Evolutionary conservation across 805 yeast species (phyloP).

Genomic region (Starmerella asiatica): DNA sequence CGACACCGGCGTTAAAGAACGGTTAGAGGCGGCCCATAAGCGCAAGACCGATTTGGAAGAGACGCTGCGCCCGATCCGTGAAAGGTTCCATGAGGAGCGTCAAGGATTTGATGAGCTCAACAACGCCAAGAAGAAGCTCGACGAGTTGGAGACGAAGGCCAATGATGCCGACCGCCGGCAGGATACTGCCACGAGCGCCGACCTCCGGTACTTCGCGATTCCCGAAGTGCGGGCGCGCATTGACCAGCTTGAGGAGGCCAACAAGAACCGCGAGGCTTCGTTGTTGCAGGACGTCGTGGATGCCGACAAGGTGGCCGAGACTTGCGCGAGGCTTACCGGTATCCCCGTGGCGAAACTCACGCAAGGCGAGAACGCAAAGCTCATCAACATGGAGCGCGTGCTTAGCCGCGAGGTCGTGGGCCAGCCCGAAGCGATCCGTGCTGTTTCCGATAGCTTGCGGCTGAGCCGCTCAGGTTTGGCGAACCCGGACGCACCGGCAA

Average conservation of each 20-base stretch:
- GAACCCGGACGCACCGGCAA: conserved; percentile 92
- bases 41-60: conserved; percentile 75
- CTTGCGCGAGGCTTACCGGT: conserved; percentile 93
- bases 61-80: conserved; percentile 70
- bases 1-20: conserved; percentile 66
- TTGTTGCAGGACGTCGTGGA: conserved; percentile 85
- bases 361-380: conserved; percentile 86
- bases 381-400: conserved; percentile 87
- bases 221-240: conserved; percentile 79
- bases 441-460: conserved; percentile 90
- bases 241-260: conserved; percentile 60
- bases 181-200: conserved; percentile 90
- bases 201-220: conserved; percentile 90
- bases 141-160: conserved; percentile 86
- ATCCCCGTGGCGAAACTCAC: conserved; percentile 90
- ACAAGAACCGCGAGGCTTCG: conserved; percentile 48
- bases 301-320: conserved; percentile 84
- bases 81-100: conserved; percentile 72
- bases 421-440: conserved; percentile 88
- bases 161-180: conserved; percentile 93
- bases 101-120: conserved; percentile 85
- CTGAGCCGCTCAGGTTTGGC: conserved; percentile 87
- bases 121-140: conserved; percentile 75
- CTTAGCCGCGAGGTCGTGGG: conserved; percentile 80
- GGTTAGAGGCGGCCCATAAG: conserved; percentile 65